phyloP scores from a whole-genome alignment of 192 early-diverging fungal species.

The Backusella tuberculispora region DNA sequence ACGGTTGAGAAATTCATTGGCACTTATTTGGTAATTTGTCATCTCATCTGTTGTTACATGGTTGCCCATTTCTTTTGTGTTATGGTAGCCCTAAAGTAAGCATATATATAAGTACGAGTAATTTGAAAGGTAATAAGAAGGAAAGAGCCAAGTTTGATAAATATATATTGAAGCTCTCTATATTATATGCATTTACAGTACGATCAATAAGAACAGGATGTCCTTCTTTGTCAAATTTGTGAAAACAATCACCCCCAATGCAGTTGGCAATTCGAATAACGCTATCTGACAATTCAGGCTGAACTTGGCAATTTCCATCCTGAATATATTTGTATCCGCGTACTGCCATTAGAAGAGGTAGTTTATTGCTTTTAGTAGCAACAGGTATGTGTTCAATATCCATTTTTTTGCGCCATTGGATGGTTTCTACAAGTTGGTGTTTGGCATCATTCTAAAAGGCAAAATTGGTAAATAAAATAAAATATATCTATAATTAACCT shows the following conservation, averaged over 20 bases:
- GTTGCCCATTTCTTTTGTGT: constrained; percentile 63
- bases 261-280: constrained; percentile 59
- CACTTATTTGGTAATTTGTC: constrained; percentile 63
- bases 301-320: constrained; percentile 63
- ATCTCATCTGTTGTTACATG: constrained; percentile 59
- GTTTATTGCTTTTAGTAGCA: constrained; percentile 53
- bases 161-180: not conserved
- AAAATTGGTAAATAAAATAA: not conserved
- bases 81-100: constrained; percentile 54
- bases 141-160: not conserved
- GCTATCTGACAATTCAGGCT: constrained; percentile 55
- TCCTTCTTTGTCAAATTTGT: constrained; percentile 92
- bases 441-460: constrained; percentile 55
- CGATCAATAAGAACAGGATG: constrained; percentile 90
- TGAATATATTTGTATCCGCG: constrained; percentile 65
- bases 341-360: constrained; percentile 64
- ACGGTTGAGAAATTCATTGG: constrained; percentile 68
- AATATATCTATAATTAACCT: not conserved
- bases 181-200: constrained; percentile 55
- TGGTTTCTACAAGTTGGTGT: constrained; percentile 57
- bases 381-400: constrained; percentile 61
- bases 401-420: constrained; percentile 59
- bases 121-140: not conserved
- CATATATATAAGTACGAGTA: not conserved
- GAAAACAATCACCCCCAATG: constrained; percentile 73